Evolutionary conservation across 2,329 filamentous ascomycete genomes (phyloP), one percentile per base, ranked within the genome.

Genomic region (Ceratocystis papillata): DNA sequence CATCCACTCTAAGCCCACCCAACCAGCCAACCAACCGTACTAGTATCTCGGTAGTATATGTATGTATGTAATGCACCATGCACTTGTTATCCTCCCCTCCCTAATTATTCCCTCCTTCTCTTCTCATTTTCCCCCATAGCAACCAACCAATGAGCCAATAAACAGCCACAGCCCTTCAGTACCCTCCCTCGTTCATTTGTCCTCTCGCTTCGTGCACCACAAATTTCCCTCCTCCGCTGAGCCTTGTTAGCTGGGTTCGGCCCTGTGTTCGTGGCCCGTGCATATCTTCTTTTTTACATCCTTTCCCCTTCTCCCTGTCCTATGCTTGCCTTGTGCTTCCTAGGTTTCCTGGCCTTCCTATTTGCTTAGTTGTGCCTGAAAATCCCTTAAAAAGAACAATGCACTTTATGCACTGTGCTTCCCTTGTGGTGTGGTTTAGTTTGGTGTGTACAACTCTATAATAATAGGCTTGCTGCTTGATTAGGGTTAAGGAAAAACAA

Each of bases 351-450:
- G 33, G 33, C 33, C 33, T 37, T 37, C 33, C n/a, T 50, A 50
- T 50, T 50, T n/a, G n/a, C 48, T 22, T 10, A 22, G 46, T 48
- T 48, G 53, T 57, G 28, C 53, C 53, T 57, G 53, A 57, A 57
- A 33, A 57, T 57, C 53, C 25, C 10, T 6, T 30, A 5, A n/a
- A 57, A 57, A 57, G n/a, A 30, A 30, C 2, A 12, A 17, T n/a
- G 17, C 5, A 7, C 28, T 57, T 57, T 17, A 57, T 57, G 53
- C 53, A 53, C 48, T 53, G 48, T 25, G n/a, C 48, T 53, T 8
- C 2, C 12, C 7, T 22, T n/a, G 5, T 10, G 22, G 46, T 1
- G 37, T 41, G 10, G 10, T 41, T 12, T 41, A 41, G 37, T 12
- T 41, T 41, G 37, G 37, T 41, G 37, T 41, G 37, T 41, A 41